These are phyloP conservation scores for Schwanniomyces etchellsii DNA, from an alignment of 1,139 yeast species.

Conservation along the genomic window DNA sequence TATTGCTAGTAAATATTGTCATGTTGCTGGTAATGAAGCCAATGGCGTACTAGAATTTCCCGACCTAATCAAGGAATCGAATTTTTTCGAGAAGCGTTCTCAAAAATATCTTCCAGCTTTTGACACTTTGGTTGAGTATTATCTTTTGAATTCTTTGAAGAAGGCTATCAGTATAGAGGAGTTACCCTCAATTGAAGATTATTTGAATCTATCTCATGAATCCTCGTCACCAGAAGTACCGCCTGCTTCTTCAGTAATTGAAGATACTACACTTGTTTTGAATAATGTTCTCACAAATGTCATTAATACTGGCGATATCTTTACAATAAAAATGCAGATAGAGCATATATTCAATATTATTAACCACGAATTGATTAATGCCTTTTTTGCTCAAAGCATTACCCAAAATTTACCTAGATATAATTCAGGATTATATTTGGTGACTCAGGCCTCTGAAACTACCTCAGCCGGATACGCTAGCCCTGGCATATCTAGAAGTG, in stretches of 20 bases:
- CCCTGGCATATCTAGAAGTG: constrained; percentile 26
- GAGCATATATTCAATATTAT: constrained; percentile 25
- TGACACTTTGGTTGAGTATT: constrained; percentile 59
- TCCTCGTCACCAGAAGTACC: constrained; percentile 42
- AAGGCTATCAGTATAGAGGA: constrained; percentile 80
- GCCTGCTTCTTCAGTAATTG: constrained; percentile 79
- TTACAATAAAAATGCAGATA: constrained; percentile 48
- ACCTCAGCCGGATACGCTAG: constrained; percentile 9
- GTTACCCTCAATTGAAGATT: constrained; percentile 45
- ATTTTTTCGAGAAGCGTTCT: constrained; percentile 55
- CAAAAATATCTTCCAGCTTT: constrained; percentile 53
- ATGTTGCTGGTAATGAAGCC: constrained; percentile 3
- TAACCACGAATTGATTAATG: constrained; percentile 33
- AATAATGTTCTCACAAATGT: constrained; percentile 60
- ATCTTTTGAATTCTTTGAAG: constrained; percentile 73
- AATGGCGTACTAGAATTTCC: constrained; percentile 35
- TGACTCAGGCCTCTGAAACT: constrained; percentile 8
- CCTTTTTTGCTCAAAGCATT: constrained; percentile 44
- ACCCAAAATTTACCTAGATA: constrained; percentile 52
- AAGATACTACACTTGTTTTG: constrained; percentile 72
- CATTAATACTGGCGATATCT: constrained; percentile 55
- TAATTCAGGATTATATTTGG: constrained; percentile 31
- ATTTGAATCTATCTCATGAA: constrained; percentile 12
- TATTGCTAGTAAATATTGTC: constrained; percentile 59
- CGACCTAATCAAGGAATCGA: constrained; percentile 51